Evolutionary conservation across 176 grass and related monocot genomes (phyloP).

Genomic region (Avena sativa): DNA sequence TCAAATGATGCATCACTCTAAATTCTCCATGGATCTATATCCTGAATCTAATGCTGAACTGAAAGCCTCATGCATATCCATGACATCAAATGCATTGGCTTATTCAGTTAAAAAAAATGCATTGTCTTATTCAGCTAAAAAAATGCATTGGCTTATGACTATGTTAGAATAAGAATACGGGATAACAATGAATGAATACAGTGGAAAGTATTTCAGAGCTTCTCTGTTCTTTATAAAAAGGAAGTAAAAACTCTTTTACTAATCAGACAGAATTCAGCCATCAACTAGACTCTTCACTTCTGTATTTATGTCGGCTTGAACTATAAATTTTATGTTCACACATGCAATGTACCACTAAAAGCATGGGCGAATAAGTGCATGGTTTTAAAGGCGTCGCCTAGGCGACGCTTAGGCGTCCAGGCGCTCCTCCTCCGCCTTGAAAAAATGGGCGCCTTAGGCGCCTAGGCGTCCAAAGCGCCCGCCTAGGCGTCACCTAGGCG

Average conservation of each 20-base stretch:
- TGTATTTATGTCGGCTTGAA: conserved; percentile 10
- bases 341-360: neutral
- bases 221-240: neutral
- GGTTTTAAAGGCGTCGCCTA: too few species aligned
- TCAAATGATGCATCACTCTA: too few species aligned
- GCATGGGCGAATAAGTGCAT: conserved; percentile 1
- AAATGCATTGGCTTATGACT: neutral
- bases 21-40: too few species aligned
- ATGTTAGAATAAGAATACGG: neutral
- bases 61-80: neutral
- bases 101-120: neutral
- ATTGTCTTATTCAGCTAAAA: too few species aligned
- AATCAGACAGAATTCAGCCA: neutral
- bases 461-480: too few species aligned
- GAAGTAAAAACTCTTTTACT: neutral
- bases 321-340: neutral
- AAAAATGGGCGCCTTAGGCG: too few species aligned
- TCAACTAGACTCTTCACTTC: conserved; percentile 17
- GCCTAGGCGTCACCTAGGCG: too few species aligned
- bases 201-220: neutral
- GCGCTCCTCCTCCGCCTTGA: too few species aligned
- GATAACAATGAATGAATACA: neutral
- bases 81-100: conserved; percentile 1
- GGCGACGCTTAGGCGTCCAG: too few species aligned
- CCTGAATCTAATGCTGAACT: neutral